phyloP scores from a whole-genome alignment of 257 asterid species.

The Solanum ahanhuiri region DNA sequence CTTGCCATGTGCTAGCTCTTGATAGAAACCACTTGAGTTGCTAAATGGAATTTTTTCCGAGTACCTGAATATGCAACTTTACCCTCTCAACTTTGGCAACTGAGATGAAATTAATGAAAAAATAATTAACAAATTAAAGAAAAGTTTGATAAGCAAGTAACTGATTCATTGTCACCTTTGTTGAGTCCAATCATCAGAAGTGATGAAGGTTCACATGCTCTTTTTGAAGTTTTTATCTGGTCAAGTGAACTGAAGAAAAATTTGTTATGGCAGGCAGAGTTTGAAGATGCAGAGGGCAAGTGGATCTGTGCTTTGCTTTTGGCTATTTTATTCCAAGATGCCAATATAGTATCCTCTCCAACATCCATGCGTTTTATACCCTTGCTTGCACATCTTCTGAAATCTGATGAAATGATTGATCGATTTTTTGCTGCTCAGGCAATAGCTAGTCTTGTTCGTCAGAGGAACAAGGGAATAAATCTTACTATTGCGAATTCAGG shows the following conservation, averaged over 20 bases:
- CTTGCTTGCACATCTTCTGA: slow-evolving; percentile 42
- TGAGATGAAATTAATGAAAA: background rate
- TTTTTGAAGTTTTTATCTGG: background rate
- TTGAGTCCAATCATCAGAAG: background rate
- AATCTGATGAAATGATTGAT: slow-evolving; percentile 60
- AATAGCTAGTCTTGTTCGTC: slow-evolving; percentile 63
- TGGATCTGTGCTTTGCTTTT: slow-evolving; percentile 77
- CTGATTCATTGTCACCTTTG: background rate
- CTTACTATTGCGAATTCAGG: slow-evolving; percentile 69
- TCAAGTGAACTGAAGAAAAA: background rate
- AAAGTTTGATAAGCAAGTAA: background rate
- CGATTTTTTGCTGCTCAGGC: slow-evolving; percentile 83
- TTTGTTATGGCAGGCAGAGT: slow-evolving; percentile 46
- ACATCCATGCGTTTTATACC: slow-evolving; percentile 38
- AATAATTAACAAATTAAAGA: background rate
- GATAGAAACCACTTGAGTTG: background rate
- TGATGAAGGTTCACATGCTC: background rate
- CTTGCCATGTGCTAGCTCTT: background rate
- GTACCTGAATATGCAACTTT: background rate
- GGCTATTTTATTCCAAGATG: slow-evolving; percentile 70
- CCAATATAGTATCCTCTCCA: slow-evolving; percentile 45
- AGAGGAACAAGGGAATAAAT: slow-evolving; percentile 48
- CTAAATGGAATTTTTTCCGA: background rate
- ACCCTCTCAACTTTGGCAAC: background rate
- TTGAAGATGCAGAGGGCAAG: slow-evolving; percentile 63